Base-by-base conservation (phyloP, 1,284 basidiomycete genomes). In the Trametes sp. region DNA sequence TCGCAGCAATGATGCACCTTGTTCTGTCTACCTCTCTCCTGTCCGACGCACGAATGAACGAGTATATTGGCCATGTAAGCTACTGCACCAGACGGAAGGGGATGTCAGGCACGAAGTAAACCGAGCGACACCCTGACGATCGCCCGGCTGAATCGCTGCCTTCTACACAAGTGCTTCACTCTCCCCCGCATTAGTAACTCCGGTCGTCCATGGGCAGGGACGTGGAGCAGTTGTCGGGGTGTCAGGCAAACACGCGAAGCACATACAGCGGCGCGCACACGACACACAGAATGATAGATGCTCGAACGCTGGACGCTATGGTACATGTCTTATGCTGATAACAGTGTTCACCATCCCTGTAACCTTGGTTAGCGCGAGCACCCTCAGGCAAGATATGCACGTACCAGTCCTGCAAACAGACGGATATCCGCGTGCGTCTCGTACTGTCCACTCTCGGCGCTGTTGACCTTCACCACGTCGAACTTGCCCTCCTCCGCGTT, bases 381-480 rank as follows among this genome's bases (percentile, higher is more conserved):
- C 14, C 48, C 13, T 10, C 13, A 28, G 19, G 24, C 16, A 6
- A 9, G 21, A 16, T 10, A 23, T 5, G 33, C 19, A 73, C 80
- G 53, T 61, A 82, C 81, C 76, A 76, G 64, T 62, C 79, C 77
- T 62, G 78, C 73, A 66, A 78, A 78, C 49, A 83, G 70, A 51
- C 83, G 79, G 41, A 74, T 68, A 64, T 85, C 84, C 10, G 82
- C 78, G 53, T 79, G 76, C 1, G 82, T 85, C 72, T 82, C 78
- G 65, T 86, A 85, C 61, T 75, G 72, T 53, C 77, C 77, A 19
- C 68, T 67, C 59, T 76, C 72, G 24, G 75, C 75, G 54, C 77
- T 78, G 63, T 83, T 81, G 51, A 85, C 82, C 75, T 84, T 86
- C 63, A 87, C 77, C 62, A 82, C 79, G 51, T 83, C 76, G 67